These are phyloP conservation scores for Scolecobasidium constrictum DNA, from an alignment of 2,329 filamentous ascomycete species.

Conservation along the genomic window DNA sequence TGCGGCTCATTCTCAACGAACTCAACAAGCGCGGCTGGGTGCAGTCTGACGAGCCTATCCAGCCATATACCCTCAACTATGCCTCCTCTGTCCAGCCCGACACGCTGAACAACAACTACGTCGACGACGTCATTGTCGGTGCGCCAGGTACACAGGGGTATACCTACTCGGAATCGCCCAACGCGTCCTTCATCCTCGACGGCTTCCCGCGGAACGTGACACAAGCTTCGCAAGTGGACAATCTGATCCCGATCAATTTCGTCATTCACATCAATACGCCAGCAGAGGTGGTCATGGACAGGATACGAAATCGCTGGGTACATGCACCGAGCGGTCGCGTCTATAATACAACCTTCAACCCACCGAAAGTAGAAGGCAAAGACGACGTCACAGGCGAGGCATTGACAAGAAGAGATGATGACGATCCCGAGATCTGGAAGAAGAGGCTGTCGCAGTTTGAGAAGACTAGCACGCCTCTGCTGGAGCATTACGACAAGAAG, in stretches of 20 bases:
- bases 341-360: constrained; percentile 91
- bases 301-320: constrained; percentile 87
- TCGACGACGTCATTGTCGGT: constrained; percentile 32
- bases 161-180: constrained; percentile 52
- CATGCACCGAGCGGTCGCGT: constrained; percentile 84
- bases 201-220: constrained; percentile 83
- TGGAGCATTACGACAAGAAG: constrained; percentile 80
- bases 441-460: constrained; percentile 72
- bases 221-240: constrained; percentile 70
- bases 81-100: constrained; percentile 10
- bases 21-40: constrained; percentile 81
- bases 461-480: constrained; percentile 71
- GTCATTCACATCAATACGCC: constrained; percentile 83
- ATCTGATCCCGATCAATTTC: constrained; percentile 85
- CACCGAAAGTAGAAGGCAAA: constrained; percentile 65
- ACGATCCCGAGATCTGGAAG: constrained; percentile 78
- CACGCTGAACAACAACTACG: constrained; percentile 11
- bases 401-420: constrained; percentile 72
- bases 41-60: constrained; percentile 33
- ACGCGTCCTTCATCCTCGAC: constrained; percentile 87
- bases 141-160: constrained; percentile 26
- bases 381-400: constrained; percentile 89
- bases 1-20: constrained; percentile 85
- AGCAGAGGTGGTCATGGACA: constrained; percentile 72
- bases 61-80: constrained; percentile 33